Evolutionary conservation across 305 asterid genomes (phyloP).

Genomic region (Fraxinus xanthoxyloides): DNA sequence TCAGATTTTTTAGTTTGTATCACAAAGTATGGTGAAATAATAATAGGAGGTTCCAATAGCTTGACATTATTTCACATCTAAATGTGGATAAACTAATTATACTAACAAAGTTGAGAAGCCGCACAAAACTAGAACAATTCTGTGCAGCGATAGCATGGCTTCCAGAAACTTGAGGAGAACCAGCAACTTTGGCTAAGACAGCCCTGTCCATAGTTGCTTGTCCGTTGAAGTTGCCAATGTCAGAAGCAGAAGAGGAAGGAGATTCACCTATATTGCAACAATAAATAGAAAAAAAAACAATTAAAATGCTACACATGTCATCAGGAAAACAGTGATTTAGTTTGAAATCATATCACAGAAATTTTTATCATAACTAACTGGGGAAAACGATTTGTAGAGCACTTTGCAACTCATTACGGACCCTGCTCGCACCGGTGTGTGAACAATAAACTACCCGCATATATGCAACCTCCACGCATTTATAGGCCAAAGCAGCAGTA

Average conservation of each 20-base stretch:
- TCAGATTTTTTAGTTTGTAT: background rate
- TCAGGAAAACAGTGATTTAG: background rate
- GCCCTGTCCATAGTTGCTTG: conserved; percentile 62
- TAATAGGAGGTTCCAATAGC: background rate
- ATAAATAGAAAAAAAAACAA: conserved; percentile 27
- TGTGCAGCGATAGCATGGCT: conserved; percentile 44
- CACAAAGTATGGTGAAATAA: background rate
- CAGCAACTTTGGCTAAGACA: conserved; percentile 48
- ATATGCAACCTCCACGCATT: conserved; percentile 87
- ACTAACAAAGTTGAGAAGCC: conserved; percentile 51
- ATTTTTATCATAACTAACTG: conserved; percentile 37
- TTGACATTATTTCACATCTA: background rate
- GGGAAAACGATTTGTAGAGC: conserved; percentile 72
- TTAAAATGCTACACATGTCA: conserved; percentile 10
- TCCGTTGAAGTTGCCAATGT: conserved; percentile 83
- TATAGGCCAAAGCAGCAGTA: conserved; percentile 94
- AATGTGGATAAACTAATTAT: conserved; percentile 1
- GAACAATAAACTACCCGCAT: conserved; percentile 80
- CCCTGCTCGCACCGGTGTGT: conserved; percentile 58
- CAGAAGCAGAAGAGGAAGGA: conserved; percentile 98
- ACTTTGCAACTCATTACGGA: conserved; percentile 59
- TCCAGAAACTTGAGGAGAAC: conserved; percentile 61
- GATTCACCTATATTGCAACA: conserved; percentile 69
- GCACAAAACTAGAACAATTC: conserved; percentile 43
- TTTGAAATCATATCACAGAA: conserved; percentile 14